Percentiles rank a stretch among this genome's conserved stretches.
These are phyloP conservation scores for Ogataea nonfermentans DNA, from an alignment of 805 yeast species.

Conservation along the genomic window DNA sequence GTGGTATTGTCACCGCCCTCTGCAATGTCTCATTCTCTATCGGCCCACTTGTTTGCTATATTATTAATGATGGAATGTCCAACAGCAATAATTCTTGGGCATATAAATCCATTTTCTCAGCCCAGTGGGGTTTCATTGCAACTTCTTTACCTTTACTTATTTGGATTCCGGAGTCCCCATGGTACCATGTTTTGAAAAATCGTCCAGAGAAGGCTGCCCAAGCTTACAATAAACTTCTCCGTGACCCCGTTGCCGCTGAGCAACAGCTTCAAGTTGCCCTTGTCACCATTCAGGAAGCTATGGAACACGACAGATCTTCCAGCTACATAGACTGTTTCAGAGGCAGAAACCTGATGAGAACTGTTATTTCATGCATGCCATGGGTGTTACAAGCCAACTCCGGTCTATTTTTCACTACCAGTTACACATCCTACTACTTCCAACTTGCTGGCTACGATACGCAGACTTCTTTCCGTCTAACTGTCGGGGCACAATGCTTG, in stretches of 20 bases:
- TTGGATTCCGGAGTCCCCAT: constrained; percentile 24
- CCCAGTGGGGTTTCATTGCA: constrained; percentile 22
- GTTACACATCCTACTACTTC: constrained; percentile 50
- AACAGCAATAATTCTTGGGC: constrained; percentile 10
- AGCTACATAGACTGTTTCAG: constrained; percentile 43
- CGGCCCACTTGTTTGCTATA: constrained; percentile 20
- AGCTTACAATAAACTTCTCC: constrained; percentile 29
- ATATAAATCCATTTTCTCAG: constrained; percentile 18
- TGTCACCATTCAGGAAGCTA: constrained; percentile 23
- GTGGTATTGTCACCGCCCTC: constrained; percentile 36
- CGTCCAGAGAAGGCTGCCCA: constrained; percentile 42
- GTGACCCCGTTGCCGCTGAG: constrained; percentile 32
- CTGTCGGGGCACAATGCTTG: constrained; percentile 34
- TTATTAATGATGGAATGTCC: constrained; percentile 8
- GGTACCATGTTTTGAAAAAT: constrained; percentile 31
- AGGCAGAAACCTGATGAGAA: constrained; percentile 44
- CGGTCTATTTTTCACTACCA: constrained; percentile 46
- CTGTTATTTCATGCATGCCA: constrained; percentile 37
- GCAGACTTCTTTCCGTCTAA: constrained; percentile 36
- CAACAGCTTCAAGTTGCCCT: constrained; percentile 35
- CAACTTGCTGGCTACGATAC: constrained; percentile 46
- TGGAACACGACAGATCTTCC: background rate
- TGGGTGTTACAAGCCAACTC: constrained; percentile 46
- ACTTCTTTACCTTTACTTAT: constrained; percentile 8
- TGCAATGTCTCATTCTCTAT: constrained; percentile 38